Evolutionary conservation across 257 asterid species (phyloP).

Genomic region (Solanum peruvianum): DNA sequence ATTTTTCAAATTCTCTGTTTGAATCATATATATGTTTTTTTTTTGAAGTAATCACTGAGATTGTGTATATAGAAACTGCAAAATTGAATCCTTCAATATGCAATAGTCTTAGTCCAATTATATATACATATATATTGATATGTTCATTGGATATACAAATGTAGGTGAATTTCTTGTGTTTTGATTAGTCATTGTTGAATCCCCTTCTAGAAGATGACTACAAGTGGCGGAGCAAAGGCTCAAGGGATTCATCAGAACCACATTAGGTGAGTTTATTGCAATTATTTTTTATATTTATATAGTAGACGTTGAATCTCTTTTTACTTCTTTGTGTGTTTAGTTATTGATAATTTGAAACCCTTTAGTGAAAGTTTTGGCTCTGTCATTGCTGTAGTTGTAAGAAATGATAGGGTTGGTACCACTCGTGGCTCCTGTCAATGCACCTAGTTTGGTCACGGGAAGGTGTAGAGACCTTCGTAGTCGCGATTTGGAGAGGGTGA

Average conservation of each 20-base stretch:
- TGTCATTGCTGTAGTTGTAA: background rate
- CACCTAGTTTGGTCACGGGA: slow-evolving; percentile 34
- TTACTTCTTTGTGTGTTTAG: no score
- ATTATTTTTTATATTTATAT: no score
- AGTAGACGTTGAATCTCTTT: no score
- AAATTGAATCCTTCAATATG: background rate
- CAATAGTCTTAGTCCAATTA: background rate
- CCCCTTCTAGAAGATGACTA: background rate
- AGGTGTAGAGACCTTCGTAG: background rate
- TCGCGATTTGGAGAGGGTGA: background rate
- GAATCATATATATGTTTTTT: background rate
- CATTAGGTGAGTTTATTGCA: background rate
- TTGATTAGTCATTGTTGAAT: background rate
- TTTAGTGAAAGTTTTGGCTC: no score
- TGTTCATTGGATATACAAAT: background rate
- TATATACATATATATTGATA: background rate
- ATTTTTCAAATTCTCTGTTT: background rate
- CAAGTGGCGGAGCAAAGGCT: background rate
- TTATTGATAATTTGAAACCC: no score
- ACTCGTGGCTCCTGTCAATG: slow-evolving; percentile 22
- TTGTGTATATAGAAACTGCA: background rate
- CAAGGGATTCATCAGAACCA: background rate
- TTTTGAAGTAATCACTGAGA: no score
- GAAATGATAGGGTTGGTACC: slow-evolving; percentile 1
- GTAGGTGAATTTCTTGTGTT: background rate